phyloP scores from a whole-genome alignment of 73 alveolate genomes.

The Paramecium sexaurelia region DNA sequence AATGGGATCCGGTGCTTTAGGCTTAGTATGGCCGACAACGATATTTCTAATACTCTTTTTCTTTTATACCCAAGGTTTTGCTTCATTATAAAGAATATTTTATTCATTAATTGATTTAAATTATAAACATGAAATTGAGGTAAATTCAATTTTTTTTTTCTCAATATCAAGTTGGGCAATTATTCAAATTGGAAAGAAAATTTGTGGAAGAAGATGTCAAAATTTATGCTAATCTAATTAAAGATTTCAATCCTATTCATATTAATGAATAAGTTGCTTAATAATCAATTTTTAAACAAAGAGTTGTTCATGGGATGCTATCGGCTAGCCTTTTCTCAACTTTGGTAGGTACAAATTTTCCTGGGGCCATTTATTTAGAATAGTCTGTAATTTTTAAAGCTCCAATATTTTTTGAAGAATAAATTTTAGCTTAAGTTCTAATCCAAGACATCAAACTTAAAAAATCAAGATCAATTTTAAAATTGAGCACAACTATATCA shows the following conservation, averaged over 20 bases:
- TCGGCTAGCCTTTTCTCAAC: slow-evolving; percentile 11
- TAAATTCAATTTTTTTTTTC: background rate
- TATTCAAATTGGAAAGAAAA: background rate
- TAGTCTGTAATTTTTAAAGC: background rate
- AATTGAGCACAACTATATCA: background rate
- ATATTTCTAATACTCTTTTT: background rate
- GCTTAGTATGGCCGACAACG: slow-evolving; percentile 99
- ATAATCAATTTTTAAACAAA: slow-evolving; percentile 16
- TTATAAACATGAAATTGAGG: background rate
- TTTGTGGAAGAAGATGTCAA: background rate
- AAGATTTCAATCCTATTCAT: slow-evolving; percentile 35
- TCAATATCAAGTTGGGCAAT: background rate
- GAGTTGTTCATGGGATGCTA: slow-evolving; percentile 25
- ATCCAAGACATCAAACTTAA: background rate
- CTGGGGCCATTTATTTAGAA: slow-evolving; percentile 16
- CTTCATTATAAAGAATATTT: no score
- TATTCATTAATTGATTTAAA: no score
- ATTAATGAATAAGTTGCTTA: background rate
- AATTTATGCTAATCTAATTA: background rate
- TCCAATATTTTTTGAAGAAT: background rate
- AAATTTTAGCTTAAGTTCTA: background rate
- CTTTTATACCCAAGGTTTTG: background rate
- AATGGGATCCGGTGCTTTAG: slow-evolving; percentile 99
- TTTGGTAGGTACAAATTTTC: background rate
- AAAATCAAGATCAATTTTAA: background rate